A percentile compares a stretch with the other conserved stretches of the same genome.
Evolutionary conservation across 768 basidiomycete genomes (phyloP).

Genomic region (Hypholoma fasciculare): DNA sequence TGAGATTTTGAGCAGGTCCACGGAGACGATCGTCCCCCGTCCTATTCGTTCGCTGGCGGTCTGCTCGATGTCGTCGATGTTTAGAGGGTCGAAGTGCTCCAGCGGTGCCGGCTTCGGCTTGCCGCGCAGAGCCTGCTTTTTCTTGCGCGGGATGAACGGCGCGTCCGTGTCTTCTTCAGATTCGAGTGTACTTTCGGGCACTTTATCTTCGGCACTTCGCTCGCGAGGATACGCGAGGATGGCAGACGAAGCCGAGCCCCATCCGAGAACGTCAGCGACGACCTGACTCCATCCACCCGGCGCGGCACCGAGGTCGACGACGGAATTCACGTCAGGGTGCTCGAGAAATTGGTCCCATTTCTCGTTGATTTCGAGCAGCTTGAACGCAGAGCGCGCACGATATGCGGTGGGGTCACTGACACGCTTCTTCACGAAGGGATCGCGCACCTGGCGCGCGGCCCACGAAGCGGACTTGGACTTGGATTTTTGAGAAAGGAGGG

Average conservation of each 20-base stretch:
- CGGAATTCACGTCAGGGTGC: conserved; percentile 51
- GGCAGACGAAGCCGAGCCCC: conserved; percentile 22
- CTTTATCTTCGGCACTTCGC: not conserved
- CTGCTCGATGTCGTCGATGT: conserved; percentile 32
- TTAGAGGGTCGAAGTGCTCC: conserved; percentile 39
- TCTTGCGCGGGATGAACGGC: conserved; percentile 6
- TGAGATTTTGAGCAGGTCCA: conserved; percentile 76
- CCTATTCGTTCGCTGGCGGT: conserved; percentile 16
- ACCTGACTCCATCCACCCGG: conserved; percentile 97
- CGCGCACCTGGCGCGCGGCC: conserved; percentile 68
- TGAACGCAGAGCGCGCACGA: conserved; percentile 90
- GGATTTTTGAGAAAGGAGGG: conserved; percentile 20
- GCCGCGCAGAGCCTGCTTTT: conserved; percentile 8
- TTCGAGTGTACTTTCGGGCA: not conserved
- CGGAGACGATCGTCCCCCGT: conserved; percentile 62
- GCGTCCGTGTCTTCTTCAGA: not conserved
- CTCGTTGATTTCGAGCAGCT: conserved; percentile 78
- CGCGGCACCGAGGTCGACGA: conserved; percentile 89
- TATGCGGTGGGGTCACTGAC: conserved; percentile 43
- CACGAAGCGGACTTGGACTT: conserved; percentile 54
- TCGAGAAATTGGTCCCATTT: conserved; percentile 53
- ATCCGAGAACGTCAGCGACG: conserved; percentile 61
- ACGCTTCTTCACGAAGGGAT: conserved; percentile 70
- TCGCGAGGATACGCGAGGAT: conserved; percentile 1
- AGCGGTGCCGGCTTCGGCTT: conserved; percentile 23